These are phyloP conservation scores for Mrakia hoshinonis DNA, from an alignment of 768 basidiomycete species.

Conservation along the genomic window DNA sequence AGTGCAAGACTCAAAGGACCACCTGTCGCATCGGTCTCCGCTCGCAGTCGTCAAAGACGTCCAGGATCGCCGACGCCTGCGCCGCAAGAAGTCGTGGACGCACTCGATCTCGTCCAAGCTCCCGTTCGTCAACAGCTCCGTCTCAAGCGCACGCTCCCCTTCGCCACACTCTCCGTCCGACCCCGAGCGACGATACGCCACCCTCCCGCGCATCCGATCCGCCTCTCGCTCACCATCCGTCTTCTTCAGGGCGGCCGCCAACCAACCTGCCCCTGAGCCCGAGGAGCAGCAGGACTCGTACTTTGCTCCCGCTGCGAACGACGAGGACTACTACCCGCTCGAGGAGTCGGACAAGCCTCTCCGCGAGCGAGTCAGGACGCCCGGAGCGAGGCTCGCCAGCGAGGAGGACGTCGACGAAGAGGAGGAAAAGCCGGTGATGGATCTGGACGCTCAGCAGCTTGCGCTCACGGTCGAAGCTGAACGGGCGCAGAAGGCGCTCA, in stretches of 20 bases:
- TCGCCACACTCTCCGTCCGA: slow-evolving; percentile 12
- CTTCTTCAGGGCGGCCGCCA: not conserved
- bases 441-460: slow-evolving; percentile 18
- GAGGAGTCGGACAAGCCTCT: slow-evolving; percentile 69
- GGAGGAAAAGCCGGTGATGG: slow-evolving; percentile 22
- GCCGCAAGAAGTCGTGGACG: slow-evolving; percentile 19
- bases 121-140: not conserved
- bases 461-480: not conserved
- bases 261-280: not conserved
- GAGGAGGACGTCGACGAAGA: slow-evolving; percentile 10
- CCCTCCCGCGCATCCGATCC: slow-evolving; percentile 2
- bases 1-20: slow-evolving; percentile 69
- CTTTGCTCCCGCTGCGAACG: slow-evolving; percentile 34
- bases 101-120: slow-evolving; percentile 15
- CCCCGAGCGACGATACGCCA: not conserved
- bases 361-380: slow-evolving; percentile 53
- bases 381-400: not conserved
- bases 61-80: not conserved
- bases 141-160: not conserved
- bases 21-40: slow-evolving; percentile 80
- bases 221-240: slow-evolving; percentile 7
- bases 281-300: not conserved
- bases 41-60: slow-evolving; percentile 80
- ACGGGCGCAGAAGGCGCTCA: slow-evolving; percentile 8
- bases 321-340: slow-evolving; percentile 49